phyloP scores from a whole-genome alignment of 2,329 filamentous ascomycete genomes.

The Fusarium stilboides region DNA sequence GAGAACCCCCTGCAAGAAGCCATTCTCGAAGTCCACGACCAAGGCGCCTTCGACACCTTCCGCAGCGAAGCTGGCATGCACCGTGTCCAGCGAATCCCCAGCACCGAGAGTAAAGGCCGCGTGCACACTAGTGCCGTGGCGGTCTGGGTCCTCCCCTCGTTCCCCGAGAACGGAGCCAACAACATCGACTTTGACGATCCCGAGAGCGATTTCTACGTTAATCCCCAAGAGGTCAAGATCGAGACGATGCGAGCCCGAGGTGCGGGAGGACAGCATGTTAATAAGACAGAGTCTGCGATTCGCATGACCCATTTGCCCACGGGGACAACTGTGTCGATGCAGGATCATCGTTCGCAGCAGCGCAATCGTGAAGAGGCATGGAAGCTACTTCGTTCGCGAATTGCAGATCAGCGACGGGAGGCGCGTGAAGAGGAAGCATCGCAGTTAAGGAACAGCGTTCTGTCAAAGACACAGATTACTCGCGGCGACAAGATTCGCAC shows the following conservation, averaged over 20 bases:
- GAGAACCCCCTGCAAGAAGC: conserved; percentile 86
- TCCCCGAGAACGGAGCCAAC: conserved; percentile 71
- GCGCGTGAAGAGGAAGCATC: conserved; percentile 86
- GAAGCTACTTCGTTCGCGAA: conserved; percentile 83
- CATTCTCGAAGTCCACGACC: conserved; percentile 83
- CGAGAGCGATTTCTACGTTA: conserved; percentile 91
- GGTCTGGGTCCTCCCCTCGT: conserved; percentile 91
- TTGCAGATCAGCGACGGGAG: conserved; percentile 86
- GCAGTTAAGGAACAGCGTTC: conserved; percentile 81
- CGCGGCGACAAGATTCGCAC: conserved; percentile 94
- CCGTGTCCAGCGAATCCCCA: conserved; percentile 92
- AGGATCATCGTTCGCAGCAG: conserved; percentile 91
- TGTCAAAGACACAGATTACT: conserved; percentile 86
- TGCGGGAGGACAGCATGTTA: conserved; percentile 97
- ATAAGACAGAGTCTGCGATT: conserved; percentile 97
- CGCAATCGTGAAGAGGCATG: conserved; percentile 91
- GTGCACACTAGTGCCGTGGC: conserved; percentile 95
- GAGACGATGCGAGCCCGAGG: conserved; percentile 95
- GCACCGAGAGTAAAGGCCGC: conserved; percentile 90
- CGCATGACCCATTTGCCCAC: conserved; percentile 92
- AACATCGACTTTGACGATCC: conserved; percentile 81
- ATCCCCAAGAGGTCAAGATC: conserved; percentile 83
- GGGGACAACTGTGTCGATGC: conserved; percentile 89
- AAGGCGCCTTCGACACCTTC: conserved; percentile 85
- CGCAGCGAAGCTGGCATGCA: conserved; percentile 95